phyloP scores from a whole-genome alignment of 2,329 filamentous ascomycete genomes.

The Chaetomium sp. region DNA sequence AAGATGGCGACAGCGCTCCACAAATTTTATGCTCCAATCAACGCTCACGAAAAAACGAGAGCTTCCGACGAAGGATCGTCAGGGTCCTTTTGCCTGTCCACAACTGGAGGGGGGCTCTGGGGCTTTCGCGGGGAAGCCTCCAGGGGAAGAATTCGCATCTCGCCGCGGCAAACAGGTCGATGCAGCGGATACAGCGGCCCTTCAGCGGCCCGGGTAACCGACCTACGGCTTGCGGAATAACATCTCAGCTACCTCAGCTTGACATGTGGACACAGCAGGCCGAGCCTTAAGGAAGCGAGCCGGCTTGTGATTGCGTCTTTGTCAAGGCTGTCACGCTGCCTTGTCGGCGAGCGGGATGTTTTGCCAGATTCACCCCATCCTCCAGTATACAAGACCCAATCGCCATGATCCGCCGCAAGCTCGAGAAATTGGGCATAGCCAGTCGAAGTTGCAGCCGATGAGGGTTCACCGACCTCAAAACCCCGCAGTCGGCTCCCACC shows the following conservation, averaged over 20 bases:
- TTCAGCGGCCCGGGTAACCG: background rate
- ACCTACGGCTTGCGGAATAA: background rate
- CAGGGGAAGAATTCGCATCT: background rate
- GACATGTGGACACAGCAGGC: background rate
- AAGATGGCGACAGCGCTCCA: conserved; percentile 16
- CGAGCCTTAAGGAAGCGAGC: background rate
- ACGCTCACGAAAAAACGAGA: background rate
- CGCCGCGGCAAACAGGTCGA: background rate
- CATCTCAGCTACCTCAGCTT: background rate
- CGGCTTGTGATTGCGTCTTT: background rate
- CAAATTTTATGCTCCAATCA: conserved; percentile 13
- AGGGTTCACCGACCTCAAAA: conserved; percentile 1
- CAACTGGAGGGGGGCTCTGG: conserved; percentile 1
- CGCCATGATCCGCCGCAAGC: background rate
- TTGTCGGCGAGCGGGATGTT: background rate
- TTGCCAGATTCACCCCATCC: background rate
- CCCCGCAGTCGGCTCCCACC: conserved; percentile 2
- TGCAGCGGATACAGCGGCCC: background rate
- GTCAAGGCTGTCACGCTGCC: background rate
- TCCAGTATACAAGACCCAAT: background rate
- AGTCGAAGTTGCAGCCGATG: background rate
- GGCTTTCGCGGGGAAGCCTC: conserved; percentile 2
- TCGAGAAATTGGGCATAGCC: background rate
- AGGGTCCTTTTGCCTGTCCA: conserved; percentile 21
- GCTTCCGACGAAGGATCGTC: conserved; percentile 18